Evolutionary conservation across 2,329 filamentous ascomycete genomes (phyloP).

Genomic region (Thermomyces lanuginosus): DNA sequence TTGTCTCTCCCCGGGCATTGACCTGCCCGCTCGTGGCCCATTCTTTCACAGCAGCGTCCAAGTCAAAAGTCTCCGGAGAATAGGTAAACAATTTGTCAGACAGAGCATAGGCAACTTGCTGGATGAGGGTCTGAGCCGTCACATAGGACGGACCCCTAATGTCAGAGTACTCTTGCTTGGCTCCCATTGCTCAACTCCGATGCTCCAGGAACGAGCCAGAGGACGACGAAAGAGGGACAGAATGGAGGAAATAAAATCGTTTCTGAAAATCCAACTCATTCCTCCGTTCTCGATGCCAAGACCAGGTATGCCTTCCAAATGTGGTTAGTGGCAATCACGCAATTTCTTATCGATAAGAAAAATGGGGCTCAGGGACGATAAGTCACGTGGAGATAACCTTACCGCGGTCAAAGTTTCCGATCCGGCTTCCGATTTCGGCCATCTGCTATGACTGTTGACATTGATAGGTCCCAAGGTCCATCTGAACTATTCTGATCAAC

Average conservation of each 20-base stretch:
- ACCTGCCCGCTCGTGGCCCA: conserved; percentile 56
- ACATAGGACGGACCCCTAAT: conserved; percentile 83
- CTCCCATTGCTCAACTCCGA: conserved; percentile 3
- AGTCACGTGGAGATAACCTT: too few relatives aligned
- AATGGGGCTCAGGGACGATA: neutral
- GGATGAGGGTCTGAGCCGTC: conserved; percentile 81
- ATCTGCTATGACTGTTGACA: too few relatives aligned
- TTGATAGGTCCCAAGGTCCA: too few relatives aligned
- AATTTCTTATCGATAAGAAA: conserved; percentile 10
- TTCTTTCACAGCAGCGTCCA: conserved; percentile 64
- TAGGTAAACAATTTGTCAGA: conserved; percentile 97
- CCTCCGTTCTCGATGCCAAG: conserved; percentile 1
- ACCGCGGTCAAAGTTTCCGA: too few relatives aligned
- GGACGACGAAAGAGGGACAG: conserved; percentile 2
- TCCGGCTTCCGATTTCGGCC: too few relatives aligned
- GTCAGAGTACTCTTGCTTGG: conserved; percentile 29
- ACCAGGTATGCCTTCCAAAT: conserved; percentile 6
- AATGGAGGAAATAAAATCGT: conserved; percentile 4
- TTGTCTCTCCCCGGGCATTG: conserved; percentile 70
- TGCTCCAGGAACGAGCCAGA: neutral
- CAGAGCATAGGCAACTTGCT: conserved; percentile 87
- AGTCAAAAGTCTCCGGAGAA: conserved; percentile 81
- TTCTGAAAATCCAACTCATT: conserved; percentile 2
- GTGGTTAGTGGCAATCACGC: conserved; percentile 8
- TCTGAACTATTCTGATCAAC: too few relatives aligned